A percentile compares a stretch with the other conserved stretches of the same genome.
phyloP scores from a whole-genome alignment of 2,329 filamentous ascomycete genomes.

The Paecilomyces fulvus region DNA sequence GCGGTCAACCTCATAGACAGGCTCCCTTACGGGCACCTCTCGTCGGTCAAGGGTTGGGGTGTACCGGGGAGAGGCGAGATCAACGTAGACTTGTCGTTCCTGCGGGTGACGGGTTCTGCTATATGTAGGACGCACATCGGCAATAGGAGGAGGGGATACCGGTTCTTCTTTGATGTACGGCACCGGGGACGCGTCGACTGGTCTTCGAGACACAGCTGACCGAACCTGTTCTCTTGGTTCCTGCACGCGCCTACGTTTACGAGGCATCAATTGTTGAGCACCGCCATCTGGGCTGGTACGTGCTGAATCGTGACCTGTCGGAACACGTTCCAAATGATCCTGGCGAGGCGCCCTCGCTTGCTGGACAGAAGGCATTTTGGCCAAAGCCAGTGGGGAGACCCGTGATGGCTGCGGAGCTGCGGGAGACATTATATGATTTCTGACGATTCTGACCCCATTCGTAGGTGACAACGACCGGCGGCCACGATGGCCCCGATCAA shows the following conservation, averaged over 20 bases:
- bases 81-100: constrained; percentile 41
- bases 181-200: constrained; percentile 31
- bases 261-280: constrained; percentile 35
- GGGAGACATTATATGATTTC: constrained; percentile 64
- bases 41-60: constrained; percentile 26
- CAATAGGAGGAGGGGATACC: constrained; percentile 51
- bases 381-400: constrained; percentile 49
- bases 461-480: constrained; percentile 29
- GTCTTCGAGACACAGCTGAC: constrained; percentile 25
- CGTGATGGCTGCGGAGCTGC: constrained; percentile 68
- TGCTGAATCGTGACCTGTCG: constrained; percentile 22
- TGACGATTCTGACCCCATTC: constrained; percentile 54
- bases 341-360: constrained; percentile 46
- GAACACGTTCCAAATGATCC: constrained; percentile 23
- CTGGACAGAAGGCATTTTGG: constrained; percentile 44
- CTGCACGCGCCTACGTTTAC: constrained; percentile 44
- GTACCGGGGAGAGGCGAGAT: constrained; percentile 34
- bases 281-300: constrained; percentile 38
- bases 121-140: constrained; percentile 26
- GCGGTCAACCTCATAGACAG: constrained; percentile 27
- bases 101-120: constrained; percentile 26
- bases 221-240: constrained; percentile 27
- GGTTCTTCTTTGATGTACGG: constrained; percentile 56
- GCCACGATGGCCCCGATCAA: constrained; percentile 33
- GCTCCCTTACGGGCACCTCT: constrained; percentile 19